Evolutionary conservation across 1,284 basidiomycete genomes (phyloP).

Genomic region (Farysia itapuensis): DNA sequence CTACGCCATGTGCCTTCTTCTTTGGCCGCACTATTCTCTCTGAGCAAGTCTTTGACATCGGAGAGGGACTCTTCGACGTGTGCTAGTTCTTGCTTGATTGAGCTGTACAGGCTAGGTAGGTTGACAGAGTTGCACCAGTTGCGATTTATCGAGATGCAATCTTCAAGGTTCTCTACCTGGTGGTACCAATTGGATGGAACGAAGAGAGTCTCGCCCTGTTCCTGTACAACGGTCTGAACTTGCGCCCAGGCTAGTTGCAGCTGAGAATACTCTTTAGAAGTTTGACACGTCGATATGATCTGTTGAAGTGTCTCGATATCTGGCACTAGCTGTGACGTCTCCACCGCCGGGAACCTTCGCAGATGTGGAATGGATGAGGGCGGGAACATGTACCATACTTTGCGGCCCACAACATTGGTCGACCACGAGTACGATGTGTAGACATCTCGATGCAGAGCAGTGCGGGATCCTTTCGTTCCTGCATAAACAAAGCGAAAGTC

Average conservation of each 20-base stretch:
- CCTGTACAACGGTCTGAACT: conserved; percentile 11
- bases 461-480: conserved; percentile 29
- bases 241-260: conserved; percentile 1
- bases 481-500: conserved; percentile 63
- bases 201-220: conserved; percentile 46
- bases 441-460: conserved; percentile 50
- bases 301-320: conserved; percentile 3
- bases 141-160: conserved; percentile 50
- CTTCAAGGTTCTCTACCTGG: conserved; percentile 56
- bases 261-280: background rate
- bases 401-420: conserved; percentile 65
- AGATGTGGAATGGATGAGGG: conserved; percentile 59
- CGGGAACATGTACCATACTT: conserved; percentile 66
- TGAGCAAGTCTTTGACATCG: conserved; percentile 63
- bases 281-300: background rate
- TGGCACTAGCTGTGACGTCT: conserved; percentile 47
- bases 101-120: conserved; percentile 61
- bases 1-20: conserved; percentile 17
- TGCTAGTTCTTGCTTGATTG: conserved; percentile 60
- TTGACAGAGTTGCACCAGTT: conserved; percentile 65
- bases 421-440: conserved; percentile 67
- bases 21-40: background rate
- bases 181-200: conserved; percentile 59
- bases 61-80: conserved; percentile 62
- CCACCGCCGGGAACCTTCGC: conserved; percentile 46